These are phyloP conservation scores for Fusarium concolor DNA, from an alignment of 2,329 filamentous ascomycete species.

Conservation along the genomic window DNA sequence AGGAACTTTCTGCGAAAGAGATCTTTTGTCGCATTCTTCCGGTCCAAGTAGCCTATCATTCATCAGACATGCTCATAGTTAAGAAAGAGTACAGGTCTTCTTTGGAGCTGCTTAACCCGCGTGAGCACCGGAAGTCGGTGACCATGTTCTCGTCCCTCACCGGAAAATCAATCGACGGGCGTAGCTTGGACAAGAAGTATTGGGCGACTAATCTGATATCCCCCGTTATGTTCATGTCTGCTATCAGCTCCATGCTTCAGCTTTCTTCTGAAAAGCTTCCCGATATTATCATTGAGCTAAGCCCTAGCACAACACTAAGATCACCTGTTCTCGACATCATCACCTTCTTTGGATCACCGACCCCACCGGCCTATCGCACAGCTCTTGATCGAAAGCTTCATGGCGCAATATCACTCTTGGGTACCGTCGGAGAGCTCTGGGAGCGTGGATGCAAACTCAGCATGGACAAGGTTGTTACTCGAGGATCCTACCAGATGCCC, in stretches of 20 bases:
- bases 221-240: conserved; percentile 58
- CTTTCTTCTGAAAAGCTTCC: conserved; percentile 46
- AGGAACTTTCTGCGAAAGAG: conserved; percentile 47
- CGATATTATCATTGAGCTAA: conserved; percentile 56
- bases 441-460: conserved; percentile 48
- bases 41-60: conserved; percentile 59
- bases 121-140: conserved; percentile 15
- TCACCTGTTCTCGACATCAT: conserved; percentile 54
- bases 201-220: conserved; percentile 61
- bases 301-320: conserved; percentile 54
- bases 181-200: conserved; percentile 52
- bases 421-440: conserved; percentile 54
- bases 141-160: conserved; percentile 59
- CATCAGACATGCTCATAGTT: conserved; percentile 56
- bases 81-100: conserved; percentile 51
- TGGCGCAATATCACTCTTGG: conserved; percentile 46
- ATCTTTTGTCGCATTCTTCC: conserved; percentile 53
- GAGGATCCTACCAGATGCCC: conserved; percentile 11
- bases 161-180: conserved; percentile 42
- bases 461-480: conserved; percentile 48
- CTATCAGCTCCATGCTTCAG: conserved; percentile 52
- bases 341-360: conserved; percentile 14
- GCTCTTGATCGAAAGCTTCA: conserved; percentile 45
- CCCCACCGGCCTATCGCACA: conserved; percentile 42
- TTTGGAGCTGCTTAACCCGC: conserved; percentile 42